Percentiles rank a stretch among this genome's conserved stretches.
Evolutionary conservation across 768 basidiomycete species (phyloP).

Genomic region (Auricularia sp.): DNA sequence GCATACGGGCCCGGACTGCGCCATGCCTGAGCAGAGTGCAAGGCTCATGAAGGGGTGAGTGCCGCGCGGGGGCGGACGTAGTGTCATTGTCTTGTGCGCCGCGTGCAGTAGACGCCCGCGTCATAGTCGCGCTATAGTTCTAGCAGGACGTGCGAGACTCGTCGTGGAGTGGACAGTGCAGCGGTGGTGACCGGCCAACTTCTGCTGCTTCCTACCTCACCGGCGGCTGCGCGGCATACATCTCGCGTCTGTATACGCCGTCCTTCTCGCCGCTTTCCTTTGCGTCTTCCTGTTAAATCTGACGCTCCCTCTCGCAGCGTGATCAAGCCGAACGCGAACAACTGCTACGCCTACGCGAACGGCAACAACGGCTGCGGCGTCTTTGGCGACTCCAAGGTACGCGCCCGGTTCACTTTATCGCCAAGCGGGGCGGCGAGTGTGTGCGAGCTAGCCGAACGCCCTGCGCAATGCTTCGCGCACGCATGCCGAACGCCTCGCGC

Average conservation of each 20-base stretch:
- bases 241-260: not conserved
- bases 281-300: not conserved
- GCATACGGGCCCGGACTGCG: not conserved
- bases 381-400: not conserved
- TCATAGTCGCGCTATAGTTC: not conserved
- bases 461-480: no score
- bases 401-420: no score
- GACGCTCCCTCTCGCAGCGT: not conserved
- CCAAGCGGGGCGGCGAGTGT: no score
- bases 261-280: not conserved
- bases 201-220: not conserved
- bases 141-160: no score
- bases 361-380: conserved; percentile 53
- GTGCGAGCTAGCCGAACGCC: no score
- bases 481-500: no score
- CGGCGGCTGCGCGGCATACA: no score
- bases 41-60: not conserved
- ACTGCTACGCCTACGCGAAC: conserved; percentile 40
- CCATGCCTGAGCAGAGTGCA: not conserved
- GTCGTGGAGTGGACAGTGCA: no score
- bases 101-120: not conserved
- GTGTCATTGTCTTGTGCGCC: no score
- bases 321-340: conserved; percentile 23
- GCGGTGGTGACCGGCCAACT: no score
- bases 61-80: no score